Conservation (phyloP, 2,329 filamentous ascomycete species). For the Pleoardoris graminearum region DNA sequence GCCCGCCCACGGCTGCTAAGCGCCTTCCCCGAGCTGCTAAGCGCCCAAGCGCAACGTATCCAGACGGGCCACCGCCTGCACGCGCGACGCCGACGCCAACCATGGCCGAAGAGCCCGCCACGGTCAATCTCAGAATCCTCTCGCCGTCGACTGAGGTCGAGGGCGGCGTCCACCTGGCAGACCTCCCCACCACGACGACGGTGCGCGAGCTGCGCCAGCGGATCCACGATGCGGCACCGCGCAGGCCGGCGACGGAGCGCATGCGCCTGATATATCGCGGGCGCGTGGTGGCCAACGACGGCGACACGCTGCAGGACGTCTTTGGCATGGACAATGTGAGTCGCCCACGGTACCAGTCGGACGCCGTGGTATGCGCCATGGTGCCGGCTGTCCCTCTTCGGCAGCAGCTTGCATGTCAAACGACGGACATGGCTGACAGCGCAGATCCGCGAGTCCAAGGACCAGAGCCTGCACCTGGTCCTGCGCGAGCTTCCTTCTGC, state of each 20-base stretch:
- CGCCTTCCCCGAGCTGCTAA: not conserved
- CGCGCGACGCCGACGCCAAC: constrained; percentile 5
- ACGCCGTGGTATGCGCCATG: not conserved
- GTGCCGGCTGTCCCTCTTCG: too few species aligned
- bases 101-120: constrained; percentile 30
- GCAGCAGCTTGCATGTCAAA: too few species aligned
- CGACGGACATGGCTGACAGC: not conserved
- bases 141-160: constrained; percentile 46
- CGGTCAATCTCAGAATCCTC: constrained; percentile 45
- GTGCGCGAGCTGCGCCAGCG: constrained; percentile 57
- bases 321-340: constrained; percentile 57
- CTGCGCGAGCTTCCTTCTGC: constrained; percentile 38
- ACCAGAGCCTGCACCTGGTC: constrained; percentile 46
- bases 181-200: constrained; percentile 47
- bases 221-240: constrained; percentile 55
- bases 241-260: constrained; percentile 40
- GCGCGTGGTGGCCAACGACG: constrained; percentile 55
- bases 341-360: not conserved
- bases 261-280: constrained; percentile 65
- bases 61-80: constrained; percentile 22
- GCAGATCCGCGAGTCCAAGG: constrained; percentile 41
- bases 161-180: constrained; percentile 35
- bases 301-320: constrained; percentile 53
- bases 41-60: constrained; percentile 37
- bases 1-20: not conserved